These are phyloP conservation scores for Pichia gijzeniarum DNA, from an alignment of 805 yeast species.

Conservation along the genomic window DNA sequence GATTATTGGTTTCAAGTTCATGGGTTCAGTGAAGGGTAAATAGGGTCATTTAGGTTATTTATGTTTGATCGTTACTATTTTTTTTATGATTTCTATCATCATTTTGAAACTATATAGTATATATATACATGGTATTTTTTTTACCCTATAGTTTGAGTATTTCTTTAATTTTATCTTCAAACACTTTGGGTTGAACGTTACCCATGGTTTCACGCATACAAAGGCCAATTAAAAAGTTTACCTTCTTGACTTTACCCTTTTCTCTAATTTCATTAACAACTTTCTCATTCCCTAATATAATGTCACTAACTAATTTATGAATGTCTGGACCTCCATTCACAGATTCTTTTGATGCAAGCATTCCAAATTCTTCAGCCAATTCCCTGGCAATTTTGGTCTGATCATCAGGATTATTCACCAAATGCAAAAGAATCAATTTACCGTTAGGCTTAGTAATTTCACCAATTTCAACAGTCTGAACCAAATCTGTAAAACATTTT, in stretches of 20 bases:
- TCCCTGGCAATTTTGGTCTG: constrained; percentile 29
- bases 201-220: constrained; percentile 82
- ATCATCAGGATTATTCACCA: constrained; percentile 45
- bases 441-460: constrained; percentile 56
- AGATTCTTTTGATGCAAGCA: constrained; percentile 31
- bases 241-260: constrained; percentile 50
- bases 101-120: not conserved
- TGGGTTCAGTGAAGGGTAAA: not conserved
- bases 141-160: constrained; percentile 10
- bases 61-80: not conserved
- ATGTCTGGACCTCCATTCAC: constrained; percentile 19
- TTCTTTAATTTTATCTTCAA: constrained; percentile 22
- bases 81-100: not conserved
- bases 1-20: not conserved
- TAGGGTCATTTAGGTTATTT: not conserved
- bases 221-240: constrained; percentile 77
- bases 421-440: constrained; percentile 53
- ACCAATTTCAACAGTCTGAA: constrained; percentile 40
- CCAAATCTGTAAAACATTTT: constrained; percentile 45
- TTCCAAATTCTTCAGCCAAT: constrained; percentile 50
- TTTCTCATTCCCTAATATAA: constrained; percentile 37
- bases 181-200: constrained; percentile 30
- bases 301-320: constrained; percentile 25
- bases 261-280: constrained; percentile 47
- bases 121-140: not conserved